A percentile compares a stretch with the other conserved stretches of the same genome.
Evolutionary conservation across 805 yeast genomes (phyloP).

Genomic region (Tetrapisispora taiwanensis): DNA sequence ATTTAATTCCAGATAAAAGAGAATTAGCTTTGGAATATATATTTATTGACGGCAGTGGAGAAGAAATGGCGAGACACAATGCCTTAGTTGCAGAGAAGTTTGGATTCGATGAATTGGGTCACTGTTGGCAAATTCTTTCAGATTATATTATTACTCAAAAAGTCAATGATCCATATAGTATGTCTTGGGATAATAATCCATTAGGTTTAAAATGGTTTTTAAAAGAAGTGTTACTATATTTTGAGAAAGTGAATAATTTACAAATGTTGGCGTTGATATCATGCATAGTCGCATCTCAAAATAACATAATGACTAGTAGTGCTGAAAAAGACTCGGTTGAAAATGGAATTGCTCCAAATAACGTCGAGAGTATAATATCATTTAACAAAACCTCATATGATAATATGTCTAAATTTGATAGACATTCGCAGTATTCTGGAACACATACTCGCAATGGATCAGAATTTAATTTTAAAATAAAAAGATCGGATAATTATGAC

Average conservation of each 20-base stretch:
- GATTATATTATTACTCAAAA: constrained; percentile 26
- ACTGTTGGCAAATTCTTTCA: constrained; percentile 61
- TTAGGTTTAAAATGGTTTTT: constrained; percentile 63
- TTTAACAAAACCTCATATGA: constrained; percentile 8
- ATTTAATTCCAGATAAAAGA: constrained; percentile 65
- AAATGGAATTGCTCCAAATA: background rate
- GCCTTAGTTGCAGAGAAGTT: constrained; percentile 55
- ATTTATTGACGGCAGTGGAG: constrained; percentile 54
- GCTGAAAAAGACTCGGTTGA: background rate
- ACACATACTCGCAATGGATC: constrained; percentile 4
- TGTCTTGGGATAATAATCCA: constrained; percentile 76
- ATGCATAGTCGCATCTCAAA: constrained; percentile 43
- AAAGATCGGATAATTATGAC: constrained; percentile 3
- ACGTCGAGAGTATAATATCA: constrained; percentile 15
- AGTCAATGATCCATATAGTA: constrained; percentile 25
- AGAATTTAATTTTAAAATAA: constrained; percentile 2
- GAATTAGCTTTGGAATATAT: constrained; percentile 60
- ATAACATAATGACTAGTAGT: background rate
- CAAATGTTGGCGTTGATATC: constrained; percentile 89
- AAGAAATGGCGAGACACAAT: constrained; percentile 56
- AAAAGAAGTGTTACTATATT: constrained; percentile 49
- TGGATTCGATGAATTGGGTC: constrained; percentile 54
- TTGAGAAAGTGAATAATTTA: constrained; percentile 53
- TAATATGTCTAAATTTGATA: constrained; percentile 8
- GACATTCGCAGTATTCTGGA: constrained; percentile 12